Evolutionary conservation across 345 rosid species (phyloP).

Genomic region (Eucalyptus viminalis): DNA sequence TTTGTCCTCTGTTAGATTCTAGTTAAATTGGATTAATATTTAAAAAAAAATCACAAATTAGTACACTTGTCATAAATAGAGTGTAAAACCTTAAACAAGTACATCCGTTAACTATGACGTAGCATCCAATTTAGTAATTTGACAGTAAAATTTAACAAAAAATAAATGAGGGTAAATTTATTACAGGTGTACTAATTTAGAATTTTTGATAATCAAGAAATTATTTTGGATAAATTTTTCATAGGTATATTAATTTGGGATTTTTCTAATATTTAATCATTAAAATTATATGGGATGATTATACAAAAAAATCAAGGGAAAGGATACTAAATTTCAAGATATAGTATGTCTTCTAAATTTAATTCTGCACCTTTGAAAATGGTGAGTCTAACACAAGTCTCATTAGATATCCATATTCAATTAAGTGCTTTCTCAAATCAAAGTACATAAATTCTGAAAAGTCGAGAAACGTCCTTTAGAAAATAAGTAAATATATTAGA

Average conservation of each 20-base stretch:
- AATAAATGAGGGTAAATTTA: no score
- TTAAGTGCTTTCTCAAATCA: not conserved
- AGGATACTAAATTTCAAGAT: not conserved
- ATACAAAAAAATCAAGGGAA: not conserved
- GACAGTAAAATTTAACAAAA: no score
- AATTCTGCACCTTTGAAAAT: not conserved
- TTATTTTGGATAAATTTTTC: no score
- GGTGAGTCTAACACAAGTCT: not conserved
- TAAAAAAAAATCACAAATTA: fast-evolving
- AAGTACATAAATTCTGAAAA: not conserved
- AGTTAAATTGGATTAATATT: no score
- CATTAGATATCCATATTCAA: not conserved
- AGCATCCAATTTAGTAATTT: no score
- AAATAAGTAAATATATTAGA: not conserved
- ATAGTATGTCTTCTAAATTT: not conserved
- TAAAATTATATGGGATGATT: not conserved
- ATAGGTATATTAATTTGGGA: no score
- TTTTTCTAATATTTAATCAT: no score
- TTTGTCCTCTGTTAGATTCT: fast-evolving
- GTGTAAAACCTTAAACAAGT: fast-evolving
- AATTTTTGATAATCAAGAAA: no score
- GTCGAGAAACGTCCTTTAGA: not conserved
- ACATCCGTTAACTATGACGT: fast-evolving
- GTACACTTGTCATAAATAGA: no score
- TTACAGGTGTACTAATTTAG: fast-evolving